These are phyloP conservation scores for Neophaeococcomyces mojaviensis DNA, from an alignment of 2,329 filamentous ascomycete species.

Conservation along the genomic window DNA sequence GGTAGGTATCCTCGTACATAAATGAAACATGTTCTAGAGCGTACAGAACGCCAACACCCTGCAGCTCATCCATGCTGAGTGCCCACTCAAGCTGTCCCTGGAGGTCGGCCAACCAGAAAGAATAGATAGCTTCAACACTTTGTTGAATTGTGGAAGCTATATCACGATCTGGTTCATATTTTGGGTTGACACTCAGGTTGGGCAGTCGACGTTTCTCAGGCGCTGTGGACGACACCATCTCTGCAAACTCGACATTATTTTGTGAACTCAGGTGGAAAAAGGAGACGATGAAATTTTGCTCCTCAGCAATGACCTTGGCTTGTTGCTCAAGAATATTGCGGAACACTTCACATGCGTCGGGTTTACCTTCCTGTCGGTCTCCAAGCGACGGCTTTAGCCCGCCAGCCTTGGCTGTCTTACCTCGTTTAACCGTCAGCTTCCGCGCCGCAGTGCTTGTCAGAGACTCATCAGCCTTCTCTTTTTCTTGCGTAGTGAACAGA, in stretches of 20 bases:
- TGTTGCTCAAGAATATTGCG: constrained; percentile 72
- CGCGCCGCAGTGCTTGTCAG: constrained; percentile 66
- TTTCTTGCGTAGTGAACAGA: constrained; percentile 85
- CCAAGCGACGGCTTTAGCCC: constrained; percentile 36
- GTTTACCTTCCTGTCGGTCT: constrained; percentile 56
- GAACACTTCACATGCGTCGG: constrained; percentile 75
- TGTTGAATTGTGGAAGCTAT: constrained; percentile 78
- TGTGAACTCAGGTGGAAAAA: constrained; percentile 93
- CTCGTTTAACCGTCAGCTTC: constrained; percentile 89
- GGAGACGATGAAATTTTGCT: constrained; percentile 95
- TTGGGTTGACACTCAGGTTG: constrained; percentile 64
- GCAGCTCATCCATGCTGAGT: constrained; percentile 71
- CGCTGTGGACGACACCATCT: constrained; percentile 59
- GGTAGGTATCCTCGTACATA: constrained; percentile 79
- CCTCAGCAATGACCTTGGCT: constrained; percentile 74
- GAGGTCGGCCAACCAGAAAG: constrained; percentile 71
- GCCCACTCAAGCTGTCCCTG: constrained; percentile 79
- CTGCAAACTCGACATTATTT: constrained; percentile 73
- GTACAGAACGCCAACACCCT: constrained; percentile 81
- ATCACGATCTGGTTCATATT: constrained; percentile 81
- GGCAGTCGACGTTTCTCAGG: constrained; percentile 64
- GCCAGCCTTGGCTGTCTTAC: constrained; percentile 58
- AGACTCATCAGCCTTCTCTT: constrained; percentile 66
- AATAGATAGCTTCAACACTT: constrained; percentile 82
- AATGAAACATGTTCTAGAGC: constrained; percentile 71